Base-by-base conservation (phyloP, 2,329 filamentous ascomycete species). In the Colletotrichum salicis region DNA sequence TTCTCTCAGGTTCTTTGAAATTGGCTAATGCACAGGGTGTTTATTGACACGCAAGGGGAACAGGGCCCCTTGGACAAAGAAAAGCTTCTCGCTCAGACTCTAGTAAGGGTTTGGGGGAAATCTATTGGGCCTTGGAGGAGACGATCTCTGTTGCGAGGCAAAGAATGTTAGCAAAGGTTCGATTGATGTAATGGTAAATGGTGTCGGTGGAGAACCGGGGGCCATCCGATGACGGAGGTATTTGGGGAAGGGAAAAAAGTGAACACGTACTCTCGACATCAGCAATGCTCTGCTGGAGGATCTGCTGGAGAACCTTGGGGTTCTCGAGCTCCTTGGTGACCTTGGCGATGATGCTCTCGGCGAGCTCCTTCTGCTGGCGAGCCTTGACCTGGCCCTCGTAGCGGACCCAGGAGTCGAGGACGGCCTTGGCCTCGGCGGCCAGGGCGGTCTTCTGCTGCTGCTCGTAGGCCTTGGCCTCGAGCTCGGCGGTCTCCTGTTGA, bases 371-470 rank as follows among this genome's bases (percentile, higher is more conserved):
- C 90, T 99, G 96, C 89, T 99, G 95, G 84, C 96, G 93, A 88
- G 96, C 93, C 93, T 98, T 99, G 82, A 99, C 95, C 89, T 98
- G 96, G 79, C 93, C 88, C 89, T 99, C 96, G 86, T 99, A 99
- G 83, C 96, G 93, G 76, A 98, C 95, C 97, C 96, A 99, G 70
- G 95, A 98, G 84, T 99, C 96, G 76, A 99, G 92, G 72, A 98
- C 96, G 74, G 89, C 81, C 92, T 98, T 99, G 81, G 96, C 96
- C 90, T 99, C 96, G 75, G 91, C 88, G 71, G 95, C 95, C 76
- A 99, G 89, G 78, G 95, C 93, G 74, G 96, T 98, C 88, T 92
- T 92, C 88, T 99, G 96, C 90, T 98, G 95, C 77, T 98, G 91
- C 90, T 98, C 95, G 86, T 93, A 99, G 76, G 95, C 95, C 90